A percentile compares a stretch with the other conserved stretches of the same genome.
These are phyloP conservation scores for Boechera stricta DNA, from an alignment of 345 rosid genomes.

Conservation along the genomic window DNA sequence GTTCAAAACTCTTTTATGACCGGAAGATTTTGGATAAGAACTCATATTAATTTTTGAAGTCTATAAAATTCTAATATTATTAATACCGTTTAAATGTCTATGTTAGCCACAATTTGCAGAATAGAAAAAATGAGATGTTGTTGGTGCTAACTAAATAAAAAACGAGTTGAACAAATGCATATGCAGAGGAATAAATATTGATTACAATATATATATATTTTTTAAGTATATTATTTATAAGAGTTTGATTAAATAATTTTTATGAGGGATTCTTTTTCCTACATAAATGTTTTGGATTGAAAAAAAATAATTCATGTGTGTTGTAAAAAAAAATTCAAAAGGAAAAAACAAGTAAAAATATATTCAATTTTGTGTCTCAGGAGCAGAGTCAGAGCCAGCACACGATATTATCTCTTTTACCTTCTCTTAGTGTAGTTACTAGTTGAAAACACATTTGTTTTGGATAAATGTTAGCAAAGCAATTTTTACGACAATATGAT, in stretches of 20 bases:
- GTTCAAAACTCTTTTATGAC: background rate
- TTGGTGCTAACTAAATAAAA: background rate
- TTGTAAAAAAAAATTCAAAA: background rate
- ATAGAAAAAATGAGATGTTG: background rate
- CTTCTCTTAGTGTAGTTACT: background rate
- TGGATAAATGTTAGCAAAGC: background rate
- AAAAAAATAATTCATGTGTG: background rate
- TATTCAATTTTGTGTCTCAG: background rate
- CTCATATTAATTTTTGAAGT: background rate
- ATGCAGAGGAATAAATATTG: background rate
- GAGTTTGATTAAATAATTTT: too few species aligned
- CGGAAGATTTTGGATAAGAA: background rate
- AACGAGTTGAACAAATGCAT: background rate
- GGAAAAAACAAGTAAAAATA: background rate
- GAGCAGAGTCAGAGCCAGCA: background rate
- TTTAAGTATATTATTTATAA: too few species aligned
- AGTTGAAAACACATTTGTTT: background rate
- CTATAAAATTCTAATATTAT: background rate
- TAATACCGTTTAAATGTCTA: background rate
- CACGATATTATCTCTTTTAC: background rate
- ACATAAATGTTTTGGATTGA: too few species aligned
- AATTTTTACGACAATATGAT: background rate
- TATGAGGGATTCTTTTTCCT: too few species aligned
- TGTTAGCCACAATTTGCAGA: background rate
- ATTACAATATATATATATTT: background rate